Evolutionary conservation across 768 basidiomycete species (phyloP).

Genomic region (Pleurotus ostreatus): DNA sequence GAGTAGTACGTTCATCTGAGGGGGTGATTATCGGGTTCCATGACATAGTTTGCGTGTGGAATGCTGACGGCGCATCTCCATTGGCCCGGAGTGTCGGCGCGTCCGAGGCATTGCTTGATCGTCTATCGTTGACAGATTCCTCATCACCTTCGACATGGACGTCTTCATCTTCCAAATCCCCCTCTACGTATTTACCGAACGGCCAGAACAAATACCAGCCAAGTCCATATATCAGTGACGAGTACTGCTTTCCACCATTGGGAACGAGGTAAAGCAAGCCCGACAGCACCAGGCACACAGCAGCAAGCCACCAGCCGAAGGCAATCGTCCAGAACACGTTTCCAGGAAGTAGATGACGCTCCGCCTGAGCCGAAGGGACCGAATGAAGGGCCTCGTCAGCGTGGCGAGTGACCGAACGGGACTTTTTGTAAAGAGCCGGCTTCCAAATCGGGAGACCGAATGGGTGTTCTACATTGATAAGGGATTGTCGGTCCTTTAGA

Average conservation of each 20-base stretch:
- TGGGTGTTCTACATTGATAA: constrained; percentile 98
- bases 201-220: constrained; percentile 99
- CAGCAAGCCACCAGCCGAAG: constrained; percentile 93
- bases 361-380: constrained; percentile 88
- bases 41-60: constrained; percentile 38
- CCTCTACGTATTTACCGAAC: constrained; percentile 98
- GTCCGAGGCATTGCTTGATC: constrained; percentile 27
- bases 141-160: constrained; percentile 30
- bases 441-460: constrained; percentile 99
- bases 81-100: constrained; percentile 32
- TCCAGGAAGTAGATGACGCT: constrained; percentile 88
- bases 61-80: constrained; percentile 36
- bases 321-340: constrained; percentile 89
- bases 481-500: constrained; percentile 91
- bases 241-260: constrained; percentile 78
- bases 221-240: constrained; percentile 82
- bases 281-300: constrained; percentile 66
- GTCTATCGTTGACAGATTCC: constrained; percentile 23
- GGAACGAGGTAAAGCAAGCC: constrained; percentile 69
- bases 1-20: constrained; percentile 42
- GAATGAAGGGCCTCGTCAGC: constrained; percentile 94
- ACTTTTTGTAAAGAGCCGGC: constrained; percentile 97
- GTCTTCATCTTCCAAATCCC: constrained; percentile 49
- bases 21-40: constrained; percentile 33
- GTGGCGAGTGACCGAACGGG: constrained; percentile 91